A percentile compares a stretch with the other conserved stretches of the same genome.
Conservation (phyloP, 805 yeast genomes). For the Schizosaccharomyces japonicus region DNA sequence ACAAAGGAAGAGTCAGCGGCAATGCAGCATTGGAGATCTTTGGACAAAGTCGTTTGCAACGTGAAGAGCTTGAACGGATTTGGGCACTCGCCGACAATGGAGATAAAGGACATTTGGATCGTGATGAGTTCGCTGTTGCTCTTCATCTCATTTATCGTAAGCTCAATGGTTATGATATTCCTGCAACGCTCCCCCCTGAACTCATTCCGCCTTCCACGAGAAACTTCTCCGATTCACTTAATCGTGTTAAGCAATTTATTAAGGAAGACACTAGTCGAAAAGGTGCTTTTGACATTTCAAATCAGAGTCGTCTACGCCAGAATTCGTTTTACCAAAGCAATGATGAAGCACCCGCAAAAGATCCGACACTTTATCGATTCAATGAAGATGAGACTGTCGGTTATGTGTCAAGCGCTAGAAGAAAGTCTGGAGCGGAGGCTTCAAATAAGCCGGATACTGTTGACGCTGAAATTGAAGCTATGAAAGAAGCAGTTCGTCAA, state of each 20-base stretch:
- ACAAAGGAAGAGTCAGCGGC: conserved; percentile 52
- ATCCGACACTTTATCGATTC: conserved; percentile 42
- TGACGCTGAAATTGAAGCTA: conserved; percentile 11
- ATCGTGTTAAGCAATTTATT: conserved; percentile 44
- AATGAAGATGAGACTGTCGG: conserved; percentile 36
- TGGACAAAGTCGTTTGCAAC: conserved; percentile 69
- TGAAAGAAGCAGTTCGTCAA: conserved; percentile 45
- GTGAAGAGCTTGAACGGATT: conserved; percentile 66
- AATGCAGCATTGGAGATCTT: conserved; percentile 64
- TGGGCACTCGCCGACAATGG: conserved; percentile 76
- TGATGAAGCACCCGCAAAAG: conserved; percentile 19
- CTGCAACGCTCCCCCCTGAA: conserved; percentile 63
- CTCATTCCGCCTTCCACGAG: conserved; percentile 68
- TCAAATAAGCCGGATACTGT: background rate
- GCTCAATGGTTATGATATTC: conserved; percentile 70
- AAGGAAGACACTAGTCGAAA: conserved; percentile 18
- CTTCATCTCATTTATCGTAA: conserved; percentile 90
- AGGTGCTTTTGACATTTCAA: conserved; percentile 6
- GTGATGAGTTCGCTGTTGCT: conserved; percentile 84
- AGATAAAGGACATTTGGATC: conserved; percentile 60
- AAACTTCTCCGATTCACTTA: conserved; percentile 45
- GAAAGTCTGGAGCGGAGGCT: background rate
- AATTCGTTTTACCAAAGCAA: conserved; percentile 9
- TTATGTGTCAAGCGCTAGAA: conserved; percentile 35
- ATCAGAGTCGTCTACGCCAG: background rate